Conservation (phyloP, 2,329 filamentous ascomycete species). For the Aureobasidium namibiae region DNA sequence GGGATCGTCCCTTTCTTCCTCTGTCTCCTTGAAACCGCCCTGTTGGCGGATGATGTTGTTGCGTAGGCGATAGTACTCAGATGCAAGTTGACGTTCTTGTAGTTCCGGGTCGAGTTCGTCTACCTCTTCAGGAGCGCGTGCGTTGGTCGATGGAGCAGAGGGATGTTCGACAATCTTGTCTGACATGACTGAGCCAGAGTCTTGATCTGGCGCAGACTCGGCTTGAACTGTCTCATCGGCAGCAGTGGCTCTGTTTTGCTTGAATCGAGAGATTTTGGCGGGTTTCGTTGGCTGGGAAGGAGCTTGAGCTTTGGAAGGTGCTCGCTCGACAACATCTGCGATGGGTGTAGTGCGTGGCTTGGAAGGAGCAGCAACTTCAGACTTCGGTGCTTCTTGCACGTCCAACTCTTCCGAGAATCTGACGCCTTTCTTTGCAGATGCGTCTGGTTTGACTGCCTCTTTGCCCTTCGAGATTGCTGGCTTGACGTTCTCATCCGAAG, state of each 20-base stretch:
- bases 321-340: conserved; percentile 29
- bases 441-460: conserved; percentile 15
- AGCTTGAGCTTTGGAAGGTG: conserved; percentile 4
- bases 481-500: conserved; percentile 16
- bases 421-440: conserved; percentile 56
- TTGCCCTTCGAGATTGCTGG: conserved; percentile 12
- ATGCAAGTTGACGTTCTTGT: conserved; percentile 67
- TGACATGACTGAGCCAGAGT: conserved; percentile 42
- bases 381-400: conserved; percentile 35
- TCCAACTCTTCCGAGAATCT: conserved; percentile 71
- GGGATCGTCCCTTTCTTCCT: conserved; percentile 55
- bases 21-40: conserved; percentile 64
- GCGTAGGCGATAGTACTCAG: conserved; percentile 74
- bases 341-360: conserved; percentile 17
- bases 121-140: conserved; percentile 30
- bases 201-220: neutral
- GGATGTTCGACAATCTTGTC: conserved; percentile 49
- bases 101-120: conserved; percentile 58
- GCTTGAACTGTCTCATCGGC: neutral
- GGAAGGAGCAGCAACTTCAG: neutral
- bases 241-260: conserved; percentile 18
- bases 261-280: conserved; percentile 35
- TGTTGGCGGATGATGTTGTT: conserved; percentile 76
- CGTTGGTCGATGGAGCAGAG: conserved; percentile 17
- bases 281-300: conserved; percentile 18